Conservation (phyloP, 2,329 filamentous ascomycete species). For the Clonostachys chloroleuca region DNA sequence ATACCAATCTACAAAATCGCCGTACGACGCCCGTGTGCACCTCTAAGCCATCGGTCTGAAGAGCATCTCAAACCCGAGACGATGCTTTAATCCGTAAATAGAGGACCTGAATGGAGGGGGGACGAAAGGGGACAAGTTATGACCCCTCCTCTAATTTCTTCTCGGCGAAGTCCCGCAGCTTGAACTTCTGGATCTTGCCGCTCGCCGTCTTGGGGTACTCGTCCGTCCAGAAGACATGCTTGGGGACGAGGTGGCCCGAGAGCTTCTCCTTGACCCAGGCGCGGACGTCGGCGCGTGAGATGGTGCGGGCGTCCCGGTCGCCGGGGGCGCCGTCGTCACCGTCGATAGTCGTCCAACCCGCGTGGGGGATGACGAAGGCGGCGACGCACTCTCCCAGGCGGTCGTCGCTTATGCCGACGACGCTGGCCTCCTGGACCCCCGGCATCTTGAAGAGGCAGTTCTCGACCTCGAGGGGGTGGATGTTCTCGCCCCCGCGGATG, state of each 20-base stretch:
- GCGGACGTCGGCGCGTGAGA: constrained; percentile 38
- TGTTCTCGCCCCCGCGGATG: constrained; percentile 93
- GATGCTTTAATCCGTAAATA: no score
- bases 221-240: constrained; percentile 81
- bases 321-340: constrained; percentile 5
- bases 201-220: constrained; percentile 93
- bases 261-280: constrained; percentile 69
- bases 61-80: no score
- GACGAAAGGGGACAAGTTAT: not conserved
- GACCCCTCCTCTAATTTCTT: constrained; percentile 16
- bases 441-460: constrained; percentile 76
- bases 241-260: constrained; percentile 75
- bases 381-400: constrained; percentile 83
- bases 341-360: constrained; percentile 14
- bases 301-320: constrained; percentile 27
- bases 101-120: not conserved
- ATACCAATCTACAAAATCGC: no score
- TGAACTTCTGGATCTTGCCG: constrained; percentile 96
- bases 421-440: constrained; percentile 69
- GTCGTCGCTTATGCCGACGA: constrained; percentile 79
- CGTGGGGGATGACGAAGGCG: constrained; percentile 67
- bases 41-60: no score
- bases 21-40: no score
- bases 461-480: constrained; percentile 89
- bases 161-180: constrained; percentile 63